These are phyloP conservation scores for Fusarium oligoseptatum DNA, from an alignment of 2,329 filamentous ascomycete species.

Conservation along the genomic window DNA sequence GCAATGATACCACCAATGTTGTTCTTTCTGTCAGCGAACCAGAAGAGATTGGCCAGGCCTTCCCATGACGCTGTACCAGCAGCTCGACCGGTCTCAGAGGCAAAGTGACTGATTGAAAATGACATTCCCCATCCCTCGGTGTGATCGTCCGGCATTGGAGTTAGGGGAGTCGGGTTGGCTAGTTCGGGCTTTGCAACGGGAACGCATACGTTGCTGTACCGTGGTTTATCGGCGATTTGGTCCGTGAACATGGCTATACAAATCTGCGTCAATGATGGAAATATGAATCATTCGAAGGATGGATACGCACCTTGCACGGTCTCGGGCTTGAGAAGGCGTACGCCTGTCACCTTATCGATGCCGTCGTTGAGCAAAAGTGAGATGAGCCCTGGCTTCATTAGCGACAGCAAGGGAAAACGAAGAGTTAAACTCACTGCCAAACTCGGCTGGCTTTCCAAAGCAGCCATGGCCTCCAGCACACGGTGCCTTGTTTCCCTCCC, in stretches of 20 bases:
- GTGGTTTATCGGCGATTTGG: not conserved
- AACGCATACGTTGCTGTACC: not conserved
- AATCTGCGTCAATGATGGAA: too few relatives aligned
- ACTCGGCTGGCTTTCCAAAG: not conserved
- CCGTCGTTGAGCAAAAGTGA: not conserved
- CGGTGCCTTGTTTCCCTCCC: not conserved
- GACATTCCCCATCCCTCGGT: constrained; percentile 5
- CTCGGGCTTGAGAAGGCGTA: not conserved
- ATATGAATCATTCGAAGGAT: not conserved
- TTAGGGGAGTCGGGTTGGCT: not conserved
- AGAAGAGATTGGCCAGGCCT: not conserved
- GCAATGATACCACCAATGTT: not conserved
- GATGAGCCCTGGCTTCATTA: not conserved
- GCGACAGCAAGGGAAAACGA: too few relatives aligned
- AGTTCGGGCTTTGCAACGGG: not conserved
- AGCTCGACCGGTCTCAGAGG: not conserved
- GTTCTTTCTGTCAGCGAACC: not conserved
- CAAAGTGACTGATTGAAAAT: not conserved
- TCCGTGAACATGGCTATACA: not conserved
- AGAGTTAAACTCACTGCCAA: not conserved
- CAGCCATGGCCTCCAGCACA: not conserved
- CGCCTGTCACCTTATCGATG: not conserved
- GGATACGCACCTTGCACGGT: not conserved
- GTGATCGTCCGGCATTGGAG: not conserved
- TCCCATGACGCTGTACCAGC: not conserved